Evolutionary conservation across 2,329 filamentous ascomycete species (phyloP).

Genomic region (Diaporthe velutina): DNA sequence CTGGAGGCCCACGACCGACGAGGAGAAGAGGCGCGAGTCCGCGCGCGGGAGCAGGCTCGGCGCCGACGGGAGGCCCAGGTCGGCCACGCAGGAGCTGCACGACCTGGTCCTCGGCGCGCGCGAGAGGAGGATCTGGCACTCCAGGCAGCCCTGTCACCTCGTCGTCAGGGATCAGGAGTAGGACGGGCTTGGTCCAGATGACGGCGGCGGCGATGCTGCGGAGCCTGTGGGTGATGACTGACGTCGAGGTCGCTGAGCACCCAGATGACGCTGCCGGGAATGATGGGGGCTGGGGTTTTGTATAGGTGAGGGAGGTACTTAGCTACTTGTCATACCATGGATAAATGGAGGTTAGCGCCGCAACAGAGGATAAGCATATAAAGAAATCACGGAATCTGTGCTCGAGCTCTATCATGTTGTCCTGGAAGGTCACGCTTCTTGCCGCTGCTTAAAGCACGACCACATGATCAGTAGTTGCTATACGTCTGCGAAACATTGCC

Average conservation of each 20-base stretch:
- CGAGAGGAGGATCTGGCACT: slow-evolving; percentile 76
- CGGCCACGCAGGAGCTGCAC: slow-evolving; percentile 69
- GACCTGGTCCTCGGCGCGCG: slow-evolving; percentile 70
- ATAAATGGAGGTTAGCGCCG: neutral
- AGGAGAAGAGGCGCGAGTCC: slow-evolving; percentile 46
- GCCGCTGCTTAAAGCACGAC: no score
- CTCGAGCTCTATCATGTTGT: neutral
- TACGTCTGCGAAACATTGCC: no score
- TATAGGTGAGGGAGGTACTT: neutral
- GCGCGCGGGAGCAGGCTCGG: slow-evolving; percentile 44
- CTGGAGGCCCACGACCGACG: slow-evolving; percentile 51
- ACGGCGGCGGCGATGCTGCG: neutral
- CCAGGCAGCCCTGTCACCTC: slow-evolving; percentile 68
- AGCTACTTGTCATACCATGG: slow-evolving; percentile 1
- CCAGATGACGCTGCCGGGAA: no score
- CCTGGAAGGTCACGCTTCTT: no score
- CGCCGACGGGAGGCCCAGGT: slow-evolving; percentile 53
- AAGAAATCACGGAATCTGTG: neutral
- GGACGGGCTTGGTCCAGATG: slow-evolving; percentile 2
- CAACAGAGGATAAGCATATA: neutral
- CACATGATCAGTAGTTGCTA: neutral
- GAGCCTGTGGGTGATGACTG: neutral
- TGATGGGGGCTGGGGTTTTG: slow-evolving; percentile 6
- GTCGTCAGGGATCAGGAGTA: slow-evolving; percentile 61
- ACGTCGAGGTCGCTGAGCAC: neutral